A percentile compares a stretch with the other conserved stretches of the same genome.
Conservation (phyloP, 2,329 filamentous ascomycete species). For the Myriangium duriaei region DNA sequence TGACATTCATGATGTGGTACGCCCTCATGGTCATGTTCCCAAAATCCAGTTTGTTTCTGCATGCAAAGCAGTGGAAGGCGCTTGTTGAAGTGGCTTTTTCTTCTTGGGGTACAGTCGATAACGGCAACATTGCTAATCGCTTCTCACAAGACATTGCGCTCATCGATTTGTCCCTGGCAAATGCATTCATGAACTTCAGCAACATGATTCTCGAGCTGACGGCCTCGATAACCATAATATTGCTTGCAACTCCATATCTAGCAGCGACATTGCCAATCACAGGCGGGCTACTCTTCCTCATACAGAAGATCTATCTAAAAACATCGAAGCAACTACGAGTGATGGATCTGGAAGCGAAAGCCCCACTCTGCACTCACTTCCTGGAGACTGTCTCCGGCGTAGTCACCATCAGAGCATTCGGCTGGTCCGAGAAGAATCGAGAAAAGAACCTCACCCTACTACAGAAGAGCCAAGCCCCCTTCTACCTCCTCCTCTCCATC, state of each 20-base stretch:
- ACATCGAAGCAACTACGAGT: constrained; percentile 39
- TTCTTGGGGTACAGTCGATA: constrained; percentile 8
- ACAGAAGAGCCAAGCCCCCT: constrained; percentile 31
- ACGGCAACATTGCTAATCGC: constrained; percentile 22
- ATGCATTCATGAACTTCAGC: constrained; percentile 9
- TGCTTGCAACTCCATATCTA: constrained; percentile 28
- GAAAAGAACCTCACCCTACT: constrained; percentile 27
- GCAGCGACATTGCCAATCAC: constrained; percentile 28
- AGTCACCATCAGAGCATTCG: constrained; percentile 39
- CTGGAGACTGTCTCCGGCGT: constrained; percentile 38
- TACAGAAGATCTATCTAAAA: constrained; percentile 35
- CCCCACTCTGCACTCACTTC: constrained; percentile 40
- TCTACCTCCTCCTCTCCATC: constrained; percentile 29
- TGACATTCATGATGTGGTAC: constrained; percentile 1
- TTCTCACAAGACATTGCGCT: constrained; percentile 38
- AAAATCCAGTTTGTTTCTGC: constrained; percentile 11
- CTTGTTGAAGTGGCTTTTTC: constrained; percentile 11
- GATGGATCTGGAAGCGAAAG: constrained; percentile 41
- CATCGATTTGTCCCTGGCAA: constrained; percentile 31
- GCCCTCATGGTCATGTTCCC: constrained; percentile 11
- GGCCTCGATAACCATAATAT: constrained; percentile 11
- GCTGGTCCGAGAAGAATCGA: constrained; percentile 30
- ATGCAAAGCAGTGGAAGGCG: constrained; percentile 11
- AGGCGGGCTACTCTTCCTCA: constrained; percentile 22
- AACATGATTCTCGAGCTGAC: constrained; percentile 5